phyloP scores from a whole-genome alignment of 257 asterid genomes.

The Voacanga thouarsii region DNA sequence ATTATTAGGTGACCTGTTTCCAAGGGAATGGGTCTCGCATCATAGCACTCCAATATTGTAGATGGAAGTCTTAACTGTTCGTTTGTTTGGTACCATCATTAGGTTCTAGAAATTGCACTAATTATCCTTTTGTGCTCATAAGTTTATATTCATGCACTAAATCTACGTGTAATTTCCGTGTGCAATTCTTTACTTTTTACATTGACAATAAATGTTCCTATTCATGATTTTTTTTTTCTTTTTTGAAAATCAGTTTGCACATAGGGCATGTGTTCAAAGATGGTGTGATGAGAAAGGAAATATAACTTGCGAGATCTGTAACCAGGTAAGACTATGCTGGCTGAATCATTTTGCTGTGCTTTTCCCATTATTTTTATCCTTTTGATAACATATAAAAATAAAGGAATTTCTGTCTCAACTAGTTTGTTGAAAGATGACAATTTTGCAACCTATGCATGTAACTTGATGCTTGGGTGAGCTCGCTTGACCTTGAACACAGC shows the following conservation, averaged over 20 bases:
- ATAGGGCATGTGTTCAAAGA: slow-evolving; percentile 47
- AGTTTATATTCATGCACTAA: background rate
- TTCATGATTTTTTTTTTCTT: background rate
- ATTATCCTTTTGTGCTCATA: background rate
- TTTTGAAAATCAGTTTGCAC: slow-evolving; percentile 38
- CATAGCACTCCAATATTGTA: background rate
- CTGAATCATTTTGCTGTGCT: slow-evolving; percentile 1
- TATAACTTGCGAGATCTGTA: slow-evolving; percentile 50
- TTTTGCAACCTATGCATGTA: too few species aligned
- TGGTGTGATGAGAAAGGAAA: slow-evolving; percentile 60
- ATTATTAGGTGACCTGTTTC: background rate
- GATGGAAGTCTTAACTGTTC: background rate
- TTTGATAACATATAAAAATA: background rate
- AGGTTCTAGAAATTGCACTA: background rate
- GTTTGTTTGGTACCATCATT: background rate
- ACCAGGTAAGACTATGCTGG: slow-evolving; percentile 29
- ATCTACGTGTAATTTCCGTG: background rate
- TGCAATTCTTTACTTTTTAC: background rate
- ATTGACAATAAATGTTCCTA: slow-evolving; percentile 9
- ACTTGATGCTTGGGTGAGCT: background rate
- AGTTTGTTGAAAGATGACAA: background rate
- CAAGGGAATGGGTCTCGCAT: background rate
- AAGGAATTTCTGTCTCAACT: background rate
- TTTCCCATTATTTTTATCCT: background rate
- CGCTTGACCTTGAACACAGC: background rate